These are phyloP conservation scores for Saccharomyces pastorianus DNA, from an alignment of 1,139 yeast genomes.

Conservation along the genomic window DNA sequence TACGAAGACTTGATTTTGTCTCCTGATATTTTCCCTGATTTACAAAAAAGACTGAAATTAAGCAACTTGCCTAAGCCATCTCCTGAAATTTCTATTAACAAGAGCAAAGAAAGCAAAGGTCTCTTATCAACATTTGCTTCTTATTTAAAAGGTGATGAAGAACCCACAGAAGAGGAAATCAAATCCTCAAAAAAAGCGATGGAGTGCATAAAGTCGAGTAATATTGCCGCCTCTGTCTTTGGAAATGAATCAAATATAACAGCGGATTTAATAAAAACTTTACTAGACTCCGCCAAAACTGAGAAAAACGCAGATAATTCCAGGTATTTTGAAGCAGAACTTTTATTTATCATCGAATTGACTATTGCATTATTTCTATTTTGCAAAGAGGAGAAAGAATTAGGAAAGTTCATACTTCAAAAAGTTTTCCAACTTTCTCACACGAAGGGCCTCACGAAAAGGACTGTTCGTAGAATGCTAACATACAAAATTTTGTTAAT, in stretches of 20 bases:
- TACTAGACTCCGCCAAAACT: constrained; percentile 1
- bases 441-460: constrained; percentile 15
- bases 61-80: constrained; percentile 51
- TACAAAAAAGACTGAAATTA: constrained; percentile 49
- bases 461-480: constrained; percentile 23
- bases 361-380: constrained; percentile 40
- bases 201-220: constrained; percentile 4
- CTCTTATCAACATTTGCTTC: constrained; percentile 85
- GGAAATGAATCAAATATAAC: constrained; percentile 5
- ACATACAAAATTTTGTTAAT: constrained; percentile 27
- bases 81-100: constrained; percentile 57
- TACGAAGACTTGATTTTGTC: constrained; percentile 66
- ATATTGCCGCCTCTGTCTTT: constrained; percentile 4
- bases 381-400: constrained; percentile 36
- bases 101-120: constrained; percentile 60
- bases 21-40: constrained; percentile 57
- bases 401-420: constrained; percentile 18
- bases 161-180: constrained; percentile 88
- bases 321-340: constrained; percentile 4
- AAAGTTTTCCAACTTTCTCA: constrained; percentile 17
- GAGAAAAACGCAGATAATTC: constrained; percentile 3
- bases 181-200: constrained; percentile 75
- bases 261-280: not conserved
- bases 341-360: constrained; percentile 4
- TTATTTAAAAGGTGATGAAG: constrained; percentile 87